Percentiles rank a stretch among this genome's conserved stretches.
These are phyloP conservation scores for Eimeria sp. DNA, from an alignment of 169 alveolate species.

Conservation along the genomic window DNA sequence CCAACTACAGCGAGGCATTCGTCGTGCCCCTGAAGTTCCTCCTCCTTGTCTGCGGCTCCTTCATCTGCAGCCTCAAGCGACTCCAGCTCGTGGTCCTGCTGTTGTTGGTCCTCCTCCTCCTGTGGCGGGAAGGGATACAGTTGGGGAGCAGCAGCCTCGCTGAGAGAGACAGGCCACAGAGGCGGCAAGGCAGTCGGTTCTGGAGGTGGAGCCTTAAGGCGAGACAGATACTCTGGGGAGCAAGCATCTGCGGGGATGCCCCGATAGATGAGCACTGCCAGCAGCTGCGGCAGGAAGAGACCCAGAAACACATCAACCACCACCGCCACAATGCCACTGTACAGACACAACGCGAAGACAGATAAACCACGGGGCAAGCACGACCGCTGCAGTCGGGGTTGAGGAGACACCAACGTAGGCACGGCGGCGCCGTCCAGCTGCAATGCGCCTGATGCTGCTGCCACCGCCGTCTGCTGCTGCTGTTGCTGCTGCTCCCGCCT, in stretches of 20 bases:
- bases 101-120: constrained; percentile 31
- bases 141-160: constrained; percentile 24
- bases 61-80: neutral
- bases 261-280: constrained; percentile 39
- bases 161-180: constrained; percentile 41
- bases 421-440: constrained; percentile 2
- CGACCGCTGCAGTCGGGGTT: constrained; percentile 23
- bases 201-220: neutral
- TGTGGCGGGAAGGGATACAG: constrained; percentile 43
- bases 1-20: neutral
- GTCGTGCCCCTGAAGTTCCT: neutral
- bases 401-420: constrained; percentile 27
- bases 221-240: constrained; percentile 30
- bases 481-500: constrained; percentile 58
- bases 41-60: neutral
- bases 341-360: constrained; percentile 47
- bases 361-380: constrained; percentile 38
- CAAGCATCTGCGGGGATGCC: constrained; percentile 50
- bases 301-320: constrained; percentile 68
- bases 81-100: constrained; percentile 1
- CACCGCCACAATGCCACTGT: constrained; percentile 28
- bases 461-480: constrained; percentile 53
- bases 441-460: constrained; percentile 43
- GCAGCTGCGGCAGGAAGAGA: constrained; percentile 69
- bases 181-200: constrained; percentile 31